A percentile compares a stretch with the other conserved stretches of the same genome.
Conservation (phyloP, 345 rosid genomes). For the Lepidium africanum region DNA sequence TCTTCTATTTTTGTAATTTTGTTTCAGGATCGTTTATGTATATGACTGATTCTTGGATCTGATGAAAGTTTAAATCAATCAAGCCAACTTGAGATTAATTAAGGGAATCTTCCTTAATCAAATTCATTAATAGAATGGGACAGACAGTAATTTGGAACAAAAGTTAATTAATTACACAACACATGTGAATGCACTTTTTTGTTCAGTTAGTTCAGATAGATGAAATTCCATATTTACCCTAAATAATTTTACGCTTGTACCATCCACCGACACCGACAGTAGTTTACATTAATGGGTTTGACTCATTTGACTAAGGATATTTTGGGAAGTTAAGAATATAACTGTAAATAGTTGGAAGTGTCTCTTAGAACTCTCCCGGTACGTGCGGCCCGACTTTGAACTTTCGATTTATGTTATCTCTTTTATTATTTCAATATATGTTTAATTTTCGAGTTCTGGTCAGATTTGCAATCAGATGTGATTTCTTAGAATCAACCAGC, state of each 20-base stretch:
- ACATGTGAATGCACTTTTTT: conserved; percentile 19
- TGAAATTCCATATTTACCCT: conserved; percentile 5
- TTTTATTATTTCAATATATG: neutral
- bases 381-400: conserved; percentile 24
- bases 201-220: neutral
- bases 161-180: neutral
- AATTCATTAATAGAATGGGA: neutral
- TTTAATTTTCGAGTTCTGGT: conserved; percentile 7
- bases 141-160: neutral
- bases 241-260: neutral
- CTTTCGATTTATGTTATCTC: conserved; percentile 12
- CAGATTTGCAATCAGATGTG: conserved; percentile 25
- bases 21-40: conserved; percentile 1
- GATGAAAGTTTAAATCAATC: conserved; percentile 11
- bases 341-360: neutral
- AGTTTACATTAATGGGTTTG: conserved; percentile 13
- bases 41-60: conserved; percentile 23
- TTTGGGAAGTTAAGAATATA: neutral
- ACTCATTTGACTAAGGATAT: conserved; percentile 20
- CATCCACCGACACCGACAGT: conserved; percentile 32
- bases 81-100: conserved; percentile 4
- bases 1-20: neutral
- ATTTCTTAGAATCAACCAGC: conserved; percentile 18
- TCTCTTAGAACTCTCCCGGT: conserved; percentile 12
- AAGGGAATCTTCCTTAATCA: conserved; percentile 20